Evolutionary conservation across 495 filamentous ascomycete genomes (phyloP), one percentile per base, ranked within the genome.

Genomic region (Jackrogersella multiformis): DNA sequence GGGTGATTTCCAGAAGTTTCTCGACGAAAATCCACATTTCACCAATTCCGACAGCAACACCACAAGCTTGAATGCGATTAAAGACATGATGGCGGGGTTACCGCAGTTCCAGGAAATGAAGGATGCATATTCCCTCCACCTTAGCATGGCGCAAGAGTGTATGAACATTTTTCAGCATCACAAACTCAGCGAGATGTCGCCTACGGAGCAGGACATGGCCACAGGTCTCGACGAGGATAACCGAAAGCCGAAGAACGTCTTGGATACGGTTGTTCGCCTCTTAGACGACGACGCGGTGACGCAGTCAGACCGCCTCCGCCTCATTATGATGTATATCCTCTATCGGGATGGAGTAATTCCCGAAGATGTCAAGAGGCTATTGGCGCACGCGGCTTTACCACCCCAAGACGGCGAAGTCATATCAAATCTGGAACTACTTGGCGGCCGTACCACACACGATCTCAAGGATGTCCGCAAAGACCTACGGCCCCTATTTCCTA

Each of bases 121-220:
- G 78, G 90, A 96, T 74, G 90, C 92, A 32, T 99, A 98, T 73
- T 94, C 95, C 0, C 82, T 99, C 28, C 95, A 99, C 76, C 81
- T 99, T 13, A 94, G 86, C 64, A 99, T 99, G 95, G 96, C 95
- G n/a, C 90, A 97, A 72, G 94, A 97, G 71, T 94, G 92, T 66
- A 97, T 98, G 95, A 91, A 91, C 60, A 84, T 89, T 41, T 99
- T 98, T 70, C 87, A 96, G 71, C 79, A 86, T 16, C 85, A 88
- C 66, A 97, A 97, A 70, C 83, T 99, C 4, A 82, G 88, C 39
- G 96, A 98, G 70, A 82, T 97, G 60, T 94, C 92, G 44, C 89
- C 90, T 1, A 85, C 92, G 2, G 94, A 99, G 73, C 79, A 94
- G 80, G 90, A 87, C 28, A 81, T 98, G 60, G 91, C 94, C 21